Base-by-base conservation (phyloP, 352 stramenopile species). In the Phytophthora niederhauseri region DNA sequence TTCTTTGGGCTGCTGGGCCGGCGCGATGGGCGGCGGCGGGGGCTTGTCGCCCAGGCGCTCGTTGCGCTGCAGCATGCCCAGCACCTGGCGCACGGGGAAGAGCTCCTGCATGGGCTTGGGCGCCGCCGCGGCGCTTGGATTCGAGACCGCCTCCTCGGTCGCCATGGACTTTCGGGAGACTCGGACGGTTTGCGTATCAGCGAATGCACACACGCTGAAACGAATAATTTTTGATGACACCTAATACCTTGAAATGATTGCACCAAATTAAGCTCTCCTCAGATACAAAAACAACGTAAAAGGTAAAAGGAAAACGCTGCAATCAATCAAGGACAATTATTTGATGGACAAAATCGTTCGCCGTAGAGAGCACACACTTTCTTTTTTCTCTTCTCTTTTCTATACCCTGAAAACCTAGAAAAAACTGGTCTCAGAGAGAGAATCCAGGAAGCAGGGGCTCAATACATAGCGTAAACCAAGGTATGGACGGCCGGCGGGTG, bases 61-160 rank as follows among this genome's bases (percentile, higher is more conserved):
- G 24, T 62, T 72, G 14, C 55, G 43, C 28, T 68, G 63, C 12
- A 72, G 17, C 52, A 69, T 56, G 9, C 31, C 62, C 14, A 71
- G 55, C 9, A 67, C 56, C 9, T 6, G 30, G 12, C 45, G 57
- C 22, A 64, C 63, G 26, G 57, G 64, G 26, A 75, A 64, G 19
- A 63, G 15, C 11, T 62, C 57, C 5, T 66, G 41, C 24, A 60
- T 26, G 24, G 49, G 26, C 57, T 59, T 61, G 28, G 52, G 51
- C n/a, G 34, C 49, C 45, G 17, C 17, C 45, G 48, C 9, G 7
- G 50, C 22, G 12, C 43, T 43, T 9, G 45, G 45, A 52, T 72
- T 68, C 45, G 28, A 60, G 30, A 28, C 22, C 49, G 50, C 26
- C 41, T 67, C 43, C 51, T 74, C 51, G 36, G 43, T 68, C 41